These are phyloP conservation scores for Verbena officinalis DNA, from an alignment of 257 asterid species.

Conservation along the genomic window DNA sequence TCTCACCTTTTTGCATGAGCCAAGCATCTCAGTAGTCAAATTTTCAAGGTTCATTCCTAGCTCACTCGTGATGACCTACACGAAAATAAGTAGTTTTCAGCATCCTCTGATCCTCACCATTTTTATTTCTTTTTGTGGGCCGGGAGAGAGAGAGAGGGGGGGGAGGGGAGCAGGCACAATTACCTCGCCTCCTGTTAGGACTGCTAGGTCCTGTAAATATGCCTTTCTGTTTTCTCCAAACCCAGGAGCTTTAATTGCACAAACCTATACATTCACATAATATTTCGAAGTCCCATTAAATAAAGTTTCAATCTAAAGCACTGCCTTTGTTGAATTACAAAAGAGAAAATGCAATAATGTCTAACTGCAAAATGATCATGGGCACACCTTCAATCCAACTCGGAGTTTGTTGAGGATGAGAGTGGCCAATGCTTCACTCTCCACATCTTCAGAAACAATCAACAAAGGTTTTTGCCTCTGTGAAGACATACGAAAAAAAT, in stretches of 20 bases:
- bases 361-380: not conserved
- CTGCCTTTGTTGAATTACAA: not conserved
- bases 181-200: constrained; percentile 88
- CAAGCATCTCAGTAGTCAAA: constrained; percentile 79
- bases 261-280: constrained; percentile 52
- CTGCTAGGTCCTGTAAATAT: constrained; percentile 79
- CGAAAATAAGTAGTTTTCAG: too few species aligned
- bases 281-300: not conserved
- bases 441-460: constrained; percentile 90
- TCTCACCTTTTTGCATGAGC: constrained; percentile 94
- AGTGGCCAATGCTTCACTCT: constrained; percentile 94
- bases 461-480: constrained; percentile 86
- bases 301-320: not conserved
- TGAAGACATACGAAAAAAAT: not conserved
- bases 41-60: constrained; percentile 89
- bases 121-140: too few species aligned
- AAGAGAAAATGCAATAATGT: not conserved
- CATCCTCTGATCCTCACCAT: too few species aligned
- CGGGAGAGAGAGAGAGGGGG: too few species aligned
- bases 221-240: constrained; percentile 95
- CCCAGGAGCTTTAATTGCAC: constrained; percentile 96
- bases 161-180: constrained; percentile 5
- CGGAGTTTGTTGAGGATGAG: constrained; percentile 90
- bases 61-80: constrained; percentile 87
- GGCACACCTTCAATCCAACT: constrained; percentile 80